Evolutionary conservation across 2,329 filamentous ascomycete species (phyloP).

Genomic region (Trichoderma lentiforme): DNA sequence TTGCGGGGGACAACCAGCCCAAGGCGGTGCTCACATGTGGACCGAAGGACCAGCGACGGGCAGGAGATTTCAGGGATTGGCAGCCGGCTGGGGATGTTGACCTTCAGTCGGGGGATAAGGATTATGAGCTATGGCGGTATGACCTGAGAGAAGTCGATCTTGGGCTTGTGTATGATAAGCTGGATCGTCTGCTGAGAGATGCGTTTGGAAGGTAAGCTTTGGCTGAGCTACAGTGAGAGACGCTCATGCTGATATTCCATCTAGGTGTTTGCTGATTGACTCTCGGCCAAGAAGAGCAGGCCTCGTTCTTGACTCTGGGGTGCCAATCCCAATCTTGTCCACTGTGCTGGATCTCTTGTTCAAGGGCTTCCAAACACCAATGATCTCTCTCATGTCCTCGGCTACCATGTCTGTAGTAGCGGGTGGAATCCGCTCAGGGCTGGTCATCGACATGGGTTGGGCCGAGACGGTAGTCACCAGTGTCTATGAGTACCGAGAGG

Average conservation of each 20-base stretch:
- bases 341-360: conserved; percentile 76
- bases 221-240: neutral
- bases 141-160: conserved; percentile 73
- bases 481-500: conserved; percentile 86
- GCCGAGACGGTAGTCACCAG: conserved; percentile 81
- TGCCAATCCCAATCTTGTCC: conserved; percentile 76
- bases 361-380: conserved; percentile 72
- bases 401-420: conserved; percentile 72
- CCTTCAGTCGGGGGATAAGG: conserved; percentile 57
- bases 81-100: conserved; percentile 45
- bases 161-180: conserved; percentile 77
- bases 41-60: conserved; percentile 71
- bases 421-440: conserved; percentile 78
- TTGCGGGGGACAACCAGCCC: conserved; percentile 77
- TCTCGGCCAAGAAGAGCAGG: conserved; percentile 71
- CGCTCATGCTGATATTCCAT: neutral
- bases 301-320: conserved; percentile 70
- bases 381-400: conserved; percentile 74
- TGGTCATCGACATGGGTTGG: conserved; percentile 92
- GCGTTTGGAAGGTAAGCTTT: conserved; percentile 70
- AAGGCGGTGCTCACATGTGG: conserved; percentile 69
- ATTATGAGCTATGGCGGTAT: conserved; percentile 73
- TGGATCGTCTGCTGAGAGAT: conserved; percentile 78
- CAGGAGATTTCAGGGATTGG: conserved; percentile 79
- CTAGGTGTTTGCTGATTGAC: conserved; percentile 64